Evolutionary conservation across 768 basidiomycete genomes (phyloP).

Genomic region (Rhodotorula babjevae): DNA sequence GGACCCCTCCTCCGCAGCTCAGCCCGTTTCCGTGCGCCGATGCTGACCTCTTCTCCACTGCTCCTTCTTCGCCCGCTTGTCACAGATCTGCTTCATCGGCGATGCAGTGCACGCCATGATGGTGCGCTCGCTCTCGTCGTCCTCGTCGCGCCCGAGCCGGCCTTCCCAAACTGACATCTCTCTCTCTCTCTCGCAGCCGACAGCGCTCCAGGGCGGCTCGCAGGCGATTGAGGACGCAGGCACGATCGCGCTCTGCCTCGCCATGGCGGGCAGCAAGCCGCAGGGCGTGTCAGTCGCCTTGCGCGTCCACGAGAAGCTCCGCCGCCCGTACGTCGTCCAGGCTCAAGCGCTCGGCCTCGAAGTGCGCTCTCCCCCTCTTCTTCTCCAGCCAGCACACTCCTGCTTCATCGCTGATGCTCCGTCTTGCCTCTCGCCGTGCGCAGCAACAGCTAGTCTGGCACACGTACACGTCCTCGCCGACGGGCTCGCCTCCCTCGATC

Average conservation of each 20-base stretch:
- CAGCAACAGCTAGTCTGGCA: slow-evolving; percentile 27
- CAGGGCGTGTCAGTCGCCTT: slow-evolving; percentile 16
- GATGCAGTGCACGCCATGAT: slow-evolving; percentile 21
- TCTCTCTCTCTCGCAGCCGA: slow-evolving; percentile 8
- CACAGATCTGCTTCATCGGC: slow-evolving; percentile 22
- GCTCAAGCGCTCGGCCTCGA: slow-evolving; percentile 16
- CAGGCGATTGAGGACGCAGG: slow-evolving; percentile 37
- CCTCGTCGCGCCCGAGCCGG: not conserved
- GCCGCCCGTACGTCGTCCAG: not conserved
- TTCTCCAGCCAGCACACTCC: too few relatives aligned
- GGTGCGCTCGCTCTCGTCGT: not conserved
- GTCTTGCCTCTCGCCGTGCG: too few relatives aligned
- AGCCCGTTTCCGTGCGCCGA: too few relatives aligned
- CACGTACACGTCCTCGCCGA: not conserved
- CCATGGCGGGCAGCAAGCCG: slow-evolving; percentile 9
- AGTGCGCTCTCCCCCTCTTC: not conserved
- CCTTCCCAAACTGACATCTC: not conserved
- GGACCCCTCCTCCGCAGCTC: too few relatives aligned
- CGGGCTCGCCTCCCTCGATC: not conserved
- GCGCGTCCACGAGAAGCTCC: slow-evolving; percentile 12
- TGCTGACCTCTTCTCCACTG: too few relatives aligned
- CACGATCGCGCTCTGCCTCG: slow-evolving; percentile 28
- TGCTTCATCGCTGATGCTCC: not conserved
- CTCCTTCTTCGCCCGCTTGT: not conserved
- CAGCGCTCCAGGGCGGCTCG: slow-evolving; percentile 33